Evolutionary conservation across 169 alveolate species (phyloP), one percentile per base, ranked within the genome.

Genomic region (Plasmodium malariae): DNA sequence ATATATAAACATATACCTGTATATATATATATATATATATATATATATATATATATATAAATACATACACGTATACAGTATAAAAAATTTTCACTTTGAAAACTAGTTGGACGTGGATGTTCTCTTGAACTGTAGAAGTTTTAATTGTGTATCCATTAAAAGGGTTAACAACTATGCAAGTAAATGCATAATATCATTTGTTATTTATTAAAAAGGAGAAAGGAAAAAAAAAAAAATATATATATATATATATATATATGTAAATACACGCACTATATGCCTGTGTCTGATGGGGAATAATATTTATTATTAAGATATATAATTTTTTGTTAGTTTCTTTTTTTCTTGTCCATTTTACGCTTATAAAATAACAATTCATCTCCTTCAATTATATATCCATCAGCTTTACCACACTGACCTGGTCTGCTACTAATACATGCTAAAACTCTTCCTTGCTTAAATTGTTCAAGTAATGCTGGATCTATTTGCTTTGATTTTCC

Each of bases 351-450:
- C 94, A 98, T 93, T 94, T 98, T 98, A 94, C 97, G 97, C 95
- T 97, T 94, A 97, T 99, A 98, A 97, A 98, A 98, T 94, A 95
- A 97, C 89, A 98, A 97, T 93, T 98, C 99, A 89, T 96, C 99
- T 83, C 99, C 99, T 96, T 98, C 99, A 54, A 98, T 96, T 86
- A 98, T 96, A 94, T 97, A 98, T 32, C 99, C 99, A 85, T 98
- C 99, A 49, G 98, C 98, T 88, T 99, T 97, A 24, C 99, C 99
- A 72, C 97, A 93, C 93, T 98, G 99, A n/a, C 99, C 99, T 21
- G 99, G 99, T 90, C 99, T 97, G 74, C 99, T 97, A 86, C 99
- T 94, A 89, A 99, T 96, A 95, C 99, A 98, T 24, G 99, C 99
- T 74, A 98, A 93, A 62, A 98, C 95, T 88, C 99, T 96, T 83